Base-by-base conservation (phyloP, 169 alveolate genomes). In the Eimeria zaria region DNA sequence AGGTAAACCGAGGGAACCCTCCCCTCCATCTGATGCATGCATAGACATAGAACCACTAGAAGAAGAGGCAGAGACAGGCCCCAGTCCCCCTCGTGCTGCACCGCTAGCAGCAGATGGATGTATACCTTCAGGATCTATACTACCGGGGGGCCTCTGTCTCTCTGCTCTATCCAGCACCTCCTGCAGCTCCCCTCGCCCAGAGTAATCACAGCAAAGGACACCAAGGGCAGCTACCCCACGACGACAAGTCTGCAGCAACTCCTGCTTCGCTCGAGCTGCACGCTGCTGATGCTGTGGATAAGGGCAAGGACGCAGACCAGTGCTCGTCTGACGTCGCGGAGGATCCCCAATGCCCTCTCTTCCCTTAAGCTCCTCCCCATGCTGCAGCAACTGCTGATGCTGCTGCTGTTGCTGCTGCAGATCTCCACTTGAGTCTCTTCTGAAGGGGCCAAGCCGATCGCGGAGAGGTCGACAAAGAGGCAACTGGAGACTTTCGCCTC, bases 131-230 rank as follows among this genome's bases (percentile, higher is more conserved):
- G 91, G 91, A 55, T 84, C 91, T 12, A 27, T 84, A 6, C 69
- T 53, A 6, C 91, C 91, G 0, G 91, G 53, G 22, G 53, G 78
- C 6, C 76, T 55, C 41, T 53, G 91, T 39, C 55, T 53, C 51
- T 84, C 76, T 44, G 91, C 91, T 20, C 62, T 44, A 9, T 64
- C 91, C 39, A 84, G 58, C 41, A 84, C 58, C 4, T 53, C 58
- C 55, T 84, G 91, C 91, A 84, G 74, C 91, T 84, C 91, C 27
- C 91, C 91, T 27, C 74, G 11, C 20, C 91, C 91, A 6, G 14
- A 30, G 91, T 58, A 84, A 36, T 84, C 91, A 48, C 91, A 84
- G 76, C 91, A 84, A 7, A 84, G 53, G 16, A 84, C 91, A 8
- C 76, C 91, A 0, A 84, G 39, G 18, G 91, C 91, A 53, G 91